phyloP scores from a whole-genome alignment of 768 basidiomycete genomes.

The Kwoniella europaea region DNA sequence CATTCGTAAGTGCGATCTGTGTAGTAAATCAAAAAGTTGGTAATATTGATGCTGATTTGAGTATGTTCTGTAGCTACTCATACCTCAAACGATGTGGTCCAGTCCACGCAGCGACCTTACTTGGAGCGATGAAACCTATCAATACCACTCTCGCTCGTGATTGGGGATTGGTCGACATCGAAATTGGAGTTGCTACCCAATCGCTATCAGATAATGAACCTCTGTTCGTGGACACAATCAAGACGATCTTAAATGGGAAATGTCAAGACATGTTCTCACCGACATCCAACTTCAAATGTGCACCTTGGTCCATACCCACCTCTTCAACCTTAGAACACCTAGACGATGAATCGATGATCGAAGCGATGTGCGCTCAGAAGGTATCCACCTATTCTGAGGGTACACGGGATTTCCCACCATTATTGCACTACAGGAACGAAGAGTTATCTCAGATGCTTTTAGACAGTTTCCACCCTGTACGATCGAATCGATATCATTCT shows the following conservation, averaged over 20 bases:
- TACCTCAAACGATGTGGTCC: conserved; percentile 40
- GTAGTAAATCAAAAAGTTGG: background rate
- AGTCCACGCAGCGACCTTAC: conserved; percentile 26
- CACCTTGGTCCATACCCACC: conserved; percentile 34
- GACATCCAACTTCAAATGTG: conserved; percentile 27
- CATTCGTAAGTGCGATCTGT: conserved; percentile 43
- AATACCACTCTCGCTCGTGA: conserved; percentile 24
- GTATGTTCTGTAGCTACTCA: conserved; percentile 31
- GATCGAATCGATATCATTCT: conserved; percentile 49
- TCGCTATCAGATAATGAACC: conserved; percentile 26
- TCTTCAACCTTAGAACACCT: background rate
- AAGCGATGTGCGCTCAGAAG: conserved; percentile 19
- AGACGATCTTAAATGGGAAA: conserved; percentile 17
- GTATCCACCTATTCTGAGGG: background rate
- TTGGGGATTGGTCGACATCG: conserved; percentile 41
- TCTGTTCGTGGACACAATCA: conserved; percentile 17
- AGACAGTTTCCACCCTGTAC: conserved; percentile 48
- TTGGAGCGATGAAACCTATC: conserved; percentile 45
- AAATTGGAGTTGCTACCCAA: conserved; percentile 31
- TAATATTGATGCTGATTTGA: background rate
- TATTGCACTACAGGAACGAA: conserved; percentile 42
- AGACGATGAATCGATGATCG: conserved; percentile 6
- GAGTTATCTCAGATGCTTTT: conserved; percentile 53
- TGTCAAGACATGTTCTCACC: conserved; percentile 13
- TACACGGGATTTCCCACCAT: conserved; percentile 28